Percentiles rank a stretch among this genome's conserved stretches.
These are phyloP conservation scores for Thalassia testudinum DNA, from an alignment of 116 monocot species.

Conservation along the genomic window DNA sequence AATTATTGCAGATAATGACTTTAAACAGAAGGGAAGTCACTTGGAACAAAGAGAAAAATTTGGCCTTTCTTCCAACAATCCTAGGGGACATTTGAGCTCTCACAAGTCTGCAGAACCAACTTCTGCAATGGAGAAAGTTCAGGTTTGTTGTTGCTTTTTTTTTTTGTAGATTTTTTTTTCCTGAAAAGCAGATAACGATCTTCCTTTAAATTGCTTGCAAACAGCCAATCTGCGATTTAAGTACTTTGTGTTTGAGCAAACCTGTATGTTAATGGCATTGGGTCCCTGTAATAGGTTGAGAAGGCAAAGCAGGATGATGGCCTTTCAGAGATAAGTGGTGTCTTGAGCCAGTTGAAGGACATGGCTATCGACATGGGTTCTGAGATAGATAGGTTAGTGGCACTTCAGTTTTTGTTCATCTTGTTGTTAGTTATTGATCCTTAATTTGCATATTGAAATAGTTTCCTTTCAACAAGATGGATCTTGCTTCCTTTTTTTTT, in stretches of 20 bases:
- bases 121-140: slow-evolving; percentile 52
- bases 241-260: too few relatives aligned
- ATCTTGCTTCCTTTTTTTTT: too few relatives aligned
- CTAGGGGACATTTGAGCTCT: background rate
- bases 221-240: too few relatives aligned
- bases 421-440: too few relatives aligned
- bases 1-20: background rate
- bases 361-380: slow-evolving; percentile 92
- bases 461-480: too few relatives aligned
- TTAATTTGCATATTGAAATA: too few relatives aligned
- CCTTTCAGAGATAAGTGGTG: slow-evolving; percentile 57
- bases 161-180: too few relatives aligned
- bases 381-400: slow-evolving; percentile 60
- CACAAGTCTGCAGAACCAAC: slow-evolving; percentile 25
- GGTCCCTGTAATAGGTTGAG: slow-evolving; percentile 58
- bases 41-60: slow-evolving; percentile 50
- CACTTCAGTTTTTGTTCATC: too few relatives aligned
- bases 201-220: too few relatives aligned
- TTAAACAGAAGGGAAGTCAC: slow-evolving; percentile 25
- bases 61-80: slow-evolving; percentile 20
- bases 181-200: too few relatives aligned
- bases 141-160: too few relatives aligned
- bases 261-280: too few relatives aligned
- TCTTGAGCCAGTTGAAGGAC: slow-evolving; percentile 60
- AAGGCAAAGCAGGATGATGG: slow-evolving; percentile 85